phyloP scores from a whole-genome alignment of 2,329 filamentous ascomycete genomes.

The Sporothrix pseudoabietina region DNA sequence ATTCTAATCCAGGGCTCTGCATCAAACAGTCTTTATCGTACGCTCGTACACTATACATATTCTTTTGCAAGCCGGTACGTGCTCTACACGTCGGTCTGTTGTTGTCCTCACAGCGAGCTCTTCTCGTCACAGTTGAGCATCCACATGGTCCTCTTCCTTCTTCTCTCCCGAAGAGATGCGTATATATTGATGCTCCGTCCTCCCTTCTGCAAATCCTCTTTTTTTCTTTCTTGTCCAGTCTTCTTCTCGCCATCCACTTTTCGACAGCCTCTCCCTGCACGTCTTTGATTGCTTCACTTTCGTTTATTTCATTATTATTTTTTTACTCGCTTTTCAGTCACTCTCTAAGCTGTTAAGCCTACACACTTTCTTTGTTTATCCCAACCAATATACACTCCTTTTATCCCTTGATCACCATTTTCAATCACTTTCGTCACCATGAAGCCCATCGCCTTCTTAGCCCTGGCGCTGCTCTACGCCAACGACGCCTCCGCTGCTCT shows the following conservation, averaged over 20 bases:
- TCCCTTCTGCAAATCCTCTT: not conserved
- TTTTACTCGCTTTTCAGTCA: not conserved
- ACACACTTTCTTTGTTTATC: not conserved
- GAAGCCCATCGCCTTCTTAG: not conserved
- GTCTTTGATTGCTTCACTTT: not conserved
- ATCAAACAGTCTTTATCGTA: not conserved
- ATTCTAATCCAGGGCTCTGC: not conserved
- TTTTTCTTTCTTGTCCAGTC: not conserved
- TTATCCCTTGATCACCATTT: not conserved
- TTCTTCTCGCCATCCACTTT: not conserved
- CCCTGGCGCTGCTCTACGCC: conserved; percentile 6
- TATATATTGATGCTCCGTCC: not conserved
- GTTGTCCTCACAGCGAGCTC: not conserved
- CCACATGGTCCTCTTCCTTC: not conserved
- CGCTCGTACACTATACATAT: not conserved
- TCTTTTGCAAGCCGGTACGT: not conserved
- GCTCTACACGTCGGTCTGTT: not conserved
- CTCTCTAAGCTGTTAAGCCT: not conserved
- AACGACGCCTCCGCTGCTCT: not conserved
- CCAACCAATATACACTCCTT: conserved; percentile 1
- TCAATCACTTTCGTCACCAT: not conserved
- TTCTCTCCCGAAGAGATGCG: not conserved
- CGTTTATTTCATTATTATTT: not conserved
- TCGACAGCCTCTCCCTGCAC: not conserved
- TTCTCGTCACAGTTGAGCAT: not conserved